Base-by-base conservation (phyloP, 75 land plant species). In the Picea glauca region DNA sequence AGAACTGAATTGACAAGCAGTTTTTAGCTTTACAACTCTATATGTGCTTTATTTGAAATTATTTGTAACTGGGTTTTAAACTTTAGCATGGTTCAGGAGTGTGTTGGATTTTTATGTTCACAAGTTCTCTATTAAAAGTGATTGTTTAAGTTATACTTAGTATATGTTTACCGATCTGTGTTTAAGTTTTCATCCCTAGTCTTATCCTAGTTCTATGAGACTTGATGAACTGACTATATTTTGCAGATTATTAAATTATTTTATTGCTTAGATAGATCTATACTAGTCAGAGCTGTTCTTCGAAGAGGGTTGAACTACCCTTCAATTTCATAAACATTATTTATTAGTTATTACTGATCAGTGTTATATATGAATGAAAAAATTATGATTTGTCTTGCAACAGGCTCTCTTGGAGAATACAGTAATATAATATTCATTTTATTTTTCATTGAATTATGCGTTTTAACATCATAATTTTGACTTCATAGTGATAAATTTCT, bases 251-350 rank as follows among this genome's bases (percentile, higher is more conserved):
- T 20, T 40, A 68, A 17, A 40, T 38, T 20, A 12, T 5, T 68
- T 68, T 68, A 20, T 6, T 68, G 21, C 73, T 68, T 6, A 20
- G 73, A 68, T 40, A 40, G 73, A 68, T 40, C 73, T 67, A 35
- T 7, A 67, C 54, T 1, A 46, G 38, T 8, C 1, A 67, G 72
- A 33, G 70, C 4, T 30, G 20, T 17, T 67, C 46, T 40, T 40
- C 46, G 15, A 38, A n/a, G 73, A 20, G 40, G 17, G 20, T 14
- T 33, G 33, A 6, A 38, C 33, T 31, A 0, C 20, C 26, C 4
- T 12, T 8, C 12, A 18, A 40, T 7, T 70, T 8, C 21, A 38
- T 18, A 70, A 70, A 20, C 9, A 40, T 5, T 70, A 5, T n/a
- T 70, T 2, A 18, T 11, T 70, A 14, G 9, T 40, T 18, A 40